Evolutionary conservation across 2,329 filamentous ascomycete genomes (phyloP).

Genomic region (Claviceps africana): DNA sequence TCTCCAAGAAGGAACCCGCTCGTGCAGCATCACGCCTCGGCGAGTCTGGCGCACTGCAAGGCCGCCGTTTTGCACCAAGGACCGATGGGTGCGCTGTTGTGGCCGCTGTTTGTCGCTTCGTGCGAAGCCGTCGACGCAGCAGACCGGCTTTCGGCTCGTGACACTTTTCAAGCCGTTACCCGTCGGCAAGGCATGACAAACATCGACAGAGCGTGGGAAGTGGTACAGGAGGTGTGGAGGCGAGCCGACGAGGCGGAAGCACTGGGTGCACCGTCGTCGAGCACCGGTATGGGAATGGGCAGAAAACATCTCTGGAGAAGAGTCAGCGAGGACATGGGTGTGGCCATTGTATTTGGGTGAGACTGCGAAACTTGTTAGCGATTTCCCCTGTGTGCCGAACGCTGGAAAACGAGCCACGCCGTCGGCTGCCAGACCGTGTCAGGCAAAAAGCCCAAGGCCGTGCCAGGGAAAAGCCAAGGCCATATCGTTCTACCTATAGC

Average conservation of each 20-base stretch:
- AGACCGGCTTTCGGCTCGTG: conserved; percentile 37
- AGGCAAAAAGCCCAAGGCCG: neutral
- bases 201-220: conserved; percentile 45
- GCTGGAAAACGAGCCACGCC: neutral
- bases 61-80: conserved; percentile 40
- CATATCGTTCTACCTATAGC: neutral
- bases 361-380: conserved; percentile 15
- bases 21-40: conserved; percentile 39
- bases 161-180: conserved; percentile 38
- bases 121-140: conserved; percentile 39
- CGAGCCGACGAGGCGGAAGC: conserved; percentile 28
- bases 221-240: conserved; percentile 48
- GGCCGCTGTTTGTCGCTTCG: conserved; percentile 49
- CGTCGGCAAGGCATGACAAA: conserved; percentile 51
- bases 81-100: conserved; percentile 49
- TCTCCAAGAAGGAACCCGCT: conserved; percentile 30
- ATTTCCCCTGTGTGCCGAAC: neutral
- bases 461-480: neutral
- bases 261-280: conserved; percentile 10
- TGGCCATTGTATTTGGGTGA: conserved; percentile 46
- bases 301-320: conserved; percentile 36
- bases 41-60: conserved; percentile 38
- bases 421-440: neutral
- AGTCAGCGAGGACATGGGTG: conserved; percentile 43
- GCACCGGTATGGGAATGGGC: neutral